Base-by-base conservation (phyloP, 2,329 filamentous ascomycete genomes). In the Botryotinia convoluta region DNA sequence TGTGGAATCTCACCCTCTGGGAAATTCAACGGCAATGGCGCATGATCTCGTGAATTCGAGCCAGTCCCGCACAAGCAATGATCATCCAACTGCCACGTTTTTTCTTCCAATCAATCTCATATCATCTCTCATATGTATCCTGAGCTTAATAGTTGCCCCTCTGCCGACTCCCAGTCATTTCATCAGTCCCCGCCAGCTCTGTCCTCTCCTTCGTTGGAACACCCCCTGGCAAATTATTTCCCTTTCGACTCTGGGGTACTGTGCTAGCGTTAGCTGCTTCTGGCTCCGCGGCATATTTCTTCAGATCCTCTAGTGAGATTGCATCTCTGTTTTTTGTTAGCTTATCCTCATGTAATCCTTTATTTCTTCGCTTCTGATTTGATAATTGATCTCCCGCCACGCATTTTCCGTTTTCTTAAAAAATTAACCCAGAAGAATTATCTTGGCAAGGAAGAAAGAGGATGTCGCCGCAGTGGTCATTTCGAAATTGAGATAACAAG, bases 231-330 rank as follows among this genome's bases (percentile, higher is more conserved):
- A 73, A 74, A 16, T 22, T 48, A 68, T 72, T 72, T 37, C 75
- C 75, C 54, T 72, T 69, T 62, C 60, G 62, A 57, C 74, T 73
- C 64, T 77, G 75, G 18, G 75, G 73, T 32, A 77, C 71, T 68
- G 69, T 76, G 69, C 75, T 76, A 26, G 77, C 75, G 70, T 78
- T 75, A 32, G 61, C 76, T 0, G 48, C 77, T 71, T 77, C 76
- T 0, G 71, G 68, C 57, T 78, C 76, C 6, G 78, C 79, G 2
- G 79, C 78, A 74, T 78, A 80, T 67, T 78, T 80, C 75, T 80
- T 82, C 75, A 83, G 59, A 35, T 80, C 79, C n/a, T 78, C 78
- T 71, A 82, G 78, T 2, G 74, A 73, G 20, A 83, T 75, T 8
- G 29, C 45, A 35, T 72, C 70, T 45, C 70, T 72, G 8, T 39